Evolutionary conservation across 768 basidiomycete genomes (phyloP).

Genomic region (Clitopilus hobsonii): DNA sequence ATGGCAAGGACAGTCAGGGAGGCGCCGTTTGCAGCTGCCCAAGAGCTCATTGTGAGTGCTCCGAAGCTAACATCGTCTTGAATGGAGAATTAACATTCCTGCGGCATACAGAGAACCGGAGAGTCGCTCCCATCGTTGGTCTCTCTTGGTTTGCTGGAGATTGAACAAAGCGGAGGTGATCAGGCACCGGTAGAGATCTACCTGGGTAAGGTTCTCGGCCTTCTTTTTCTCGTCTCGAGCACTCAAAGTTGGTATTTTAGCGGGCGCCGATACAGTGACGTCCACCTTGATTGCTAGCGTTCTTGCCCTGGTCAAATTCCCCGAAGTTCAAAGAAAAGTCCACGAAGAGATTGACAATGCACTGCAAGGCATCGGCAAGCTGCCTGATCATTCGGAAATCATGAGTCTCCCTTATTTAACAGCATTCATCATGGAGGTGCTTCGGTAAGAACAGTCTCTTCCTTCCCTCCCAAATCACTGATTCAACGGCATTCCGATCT

Average conservation of each 20-base stretch:
- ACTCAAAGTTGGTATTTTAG: not conserved
- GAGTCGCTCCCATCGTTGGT: not conserved
- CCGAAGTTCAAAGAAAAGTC: conserved; percentile 17
- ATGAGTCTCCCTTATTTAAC: conserved; percentile 7
- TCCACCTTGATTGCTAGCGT: not conserved
- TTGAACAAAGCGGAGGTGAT: not conserved
- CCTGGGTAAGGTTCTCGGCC: too few relatives aligned
- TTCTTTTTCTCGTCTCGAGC: not conserved
- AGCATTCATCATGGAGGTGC: conserved; percentile 8
- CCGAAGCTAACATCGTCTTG: not conserved
- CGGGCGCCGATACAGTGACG: not conserved
- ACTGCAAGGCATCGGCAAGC: conserved; percentile 3
- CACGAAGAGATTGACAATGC: conserved; percentile 13
- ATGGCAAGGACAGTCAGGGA: conserved; percentile 14
- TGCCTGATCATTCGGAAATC: conserved; percentile 12
- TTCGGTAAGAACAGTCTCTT: conserved; percentile 12
- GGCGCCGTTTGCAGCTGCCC: conserved; percentile 16
- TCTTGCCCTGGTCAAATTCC: conserved; percentile 4
- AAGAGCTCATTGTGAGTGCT: conserved; percentile 14
- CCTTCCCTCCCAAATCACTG: conserved; percentile 11
- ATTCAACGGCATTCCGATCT: conserved; percentile 16
- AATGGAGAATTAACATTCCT: not conserved
- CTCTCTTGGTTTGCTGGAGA: not conserved
- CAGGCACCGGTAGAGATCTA: too few relatives aligned
- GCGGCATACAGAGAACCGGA: not conserved